A percentile compares a stretch with the other conserved stretches of the same genome.
phyloP scores from a whole-genome alignment of 495 filamentous ascomycete species.

The Aspergillus haitiensis region DNA sequence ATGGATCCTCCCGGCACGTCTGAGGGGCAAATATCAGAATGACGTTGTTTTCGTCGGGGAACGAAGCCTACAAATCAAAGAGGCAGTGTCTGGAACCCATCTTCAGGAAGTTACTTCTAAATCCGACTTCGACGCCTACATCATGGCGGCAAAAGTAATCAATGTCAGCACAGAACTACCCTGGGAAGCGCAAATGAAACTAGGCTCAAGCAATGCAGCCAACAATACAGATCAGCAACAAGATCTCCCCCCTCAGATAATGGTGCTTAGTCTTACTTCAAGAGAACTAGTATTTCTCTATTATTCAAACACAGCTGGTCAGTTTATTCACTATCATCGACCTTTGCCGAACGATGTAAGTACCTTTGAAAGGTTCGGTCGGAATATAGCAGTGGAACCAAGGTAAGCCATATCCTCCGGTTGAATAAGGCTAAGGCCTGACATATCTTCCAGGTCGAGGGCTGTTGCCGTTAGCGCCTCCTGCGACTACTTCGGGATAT shows the following conservation, averaged over 20 bases:
- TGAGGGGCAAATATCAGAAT: slow-evolving; percentile 67
- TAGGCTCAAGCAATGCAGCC: slow-evolving; percentile 20
- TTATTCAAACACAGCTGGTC: slow-evolving; percentile 46
- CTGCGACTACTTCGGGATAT: slow-evolving; percentile 60
- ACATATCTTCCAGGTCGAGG: slow-evolving; percentile 51
- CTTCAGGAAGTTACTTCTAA: slow-evolving; percentile 72
- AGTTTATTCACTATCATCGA: slow-evolving; percentile 60
- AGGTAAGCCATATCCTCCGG: slow-evolving; percentile 40
- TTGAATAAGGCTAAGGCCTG: background rate
- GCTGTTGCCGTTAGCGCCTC: slow-evolving; percentile 65
- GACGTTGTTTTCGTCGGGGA: slow-evolving; percentile 92
- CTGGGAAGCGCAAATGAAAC: slow-evolving; percentile 34
- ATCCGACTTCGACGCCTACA: slow-evolving; percentile 68
- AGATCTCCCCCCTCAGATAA: slow-evolving; percentile 68
- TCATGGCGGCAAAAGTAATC: slow-evolving; percentile 47
- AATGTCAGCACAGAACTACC: slow-evolving; percentile 37
- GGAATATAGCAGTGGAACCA: slow-evolving; percentile 81
- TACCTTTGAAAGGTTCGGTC: slow-evolving; percentile 62
- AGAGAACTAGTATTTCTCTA: slow-evolving; percentile 73
- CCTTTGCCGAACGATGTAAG: slow-evolving; percentile 57
- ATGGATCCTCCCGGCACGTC: slow-evolving; percentile 75
- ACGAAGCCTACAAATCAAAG: slow-evolving; percentile 61
- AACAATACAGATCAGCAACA: slow-evolving; percentile 14
- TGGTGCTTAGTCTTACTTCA: slow-evolving; percentile 69
- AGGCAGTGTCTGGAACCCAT: slow-evolving; percentile 58